Percentiles rank a stretch among this genome's conserved stretches.
These are phyloP conservation scores for Cucurbita ficifolia DNA, from an alignment of 306 rosid species.

Conservation along the genomic window DNA sequence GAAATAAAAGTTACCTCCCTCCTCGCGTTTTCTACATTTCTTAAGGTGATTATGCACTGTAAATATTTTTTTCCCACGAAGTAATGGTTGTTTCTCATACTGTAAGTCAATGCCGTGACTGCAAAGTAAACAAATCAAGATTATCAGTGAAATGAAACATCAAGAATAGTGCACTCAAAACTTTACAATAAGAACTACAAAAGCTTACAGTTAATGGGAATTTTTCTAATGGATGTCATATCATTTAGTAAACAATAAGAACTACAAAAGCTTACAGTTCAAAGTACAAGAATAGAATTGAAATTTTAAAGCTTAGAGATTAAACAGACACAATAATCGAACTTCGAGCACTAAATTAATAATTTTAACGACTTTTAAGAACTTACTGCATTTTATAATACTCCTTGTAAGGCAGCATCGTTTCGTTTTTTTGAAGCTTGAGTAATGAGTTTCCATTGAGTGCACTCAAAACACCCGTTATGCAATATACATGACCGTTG, in stretches of 20 bases:
- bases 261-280: neutral
- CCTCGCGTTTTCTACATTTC: conserved; percentile 21
- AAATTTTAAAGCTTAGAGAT: neutral
- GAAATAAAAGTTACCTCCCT: conserved; percentile 32
- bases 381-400: conserved; percentile 34
- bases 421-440: conserved; percentile 20
- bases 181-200: neutral
- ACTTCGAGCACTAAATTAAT: neutral
- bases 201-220: neutral
- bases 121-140: conserved; percentile 9
- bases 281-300: neutral
- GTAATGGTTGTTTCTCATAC: conserved; percentile 31
- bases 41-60: conserved; percentile 34
- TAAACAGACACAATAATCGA: neutral
- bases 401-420: conserved; percentile 36
- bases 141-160: neutral
- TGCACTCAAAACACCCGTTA: conserved; percentile 18
- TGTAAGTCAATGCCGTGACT: conserved; percentile 45
- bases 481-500: conserved; percentile 34
- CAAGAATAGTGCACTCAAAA: no score
- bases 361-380: neutral
- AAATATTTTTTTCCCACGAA: conserved; percentile 37
- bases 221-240: neutral
- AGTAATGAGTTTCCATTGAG: conserved; percentile 49
- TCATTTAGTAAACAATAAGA: neutral